Evolutionary conservation across 148 eudicot genomes (phyloP), one percentile per base, ranked within the genome.

Genomic region (Rhododendron vialii): DNA sequence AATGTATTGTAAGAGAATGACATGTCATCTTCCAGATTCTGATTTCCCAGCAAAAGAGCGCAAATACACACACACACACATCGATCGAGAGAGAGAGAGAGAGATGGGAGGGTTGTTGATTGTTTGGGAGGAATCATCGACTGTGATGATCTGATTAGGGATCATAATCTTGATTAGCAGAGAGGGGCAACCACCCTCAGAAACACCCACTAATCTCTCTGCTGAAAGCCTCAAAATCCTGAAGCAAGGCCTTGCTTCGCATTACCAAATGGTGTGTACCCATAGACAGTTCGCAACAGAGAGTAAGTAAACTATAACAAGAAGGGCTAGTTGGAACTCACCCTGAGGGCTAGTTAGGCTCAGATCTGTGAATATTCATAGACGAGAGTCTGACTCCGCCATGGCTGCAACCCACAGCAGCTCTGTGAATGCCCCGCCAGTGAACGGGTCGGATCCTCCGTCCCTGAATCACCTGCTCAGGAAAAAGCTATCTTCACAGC

Each of bases 171-270:
- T 73, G 24, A 17, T 75, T 36, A 36, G 79, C 79, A 75, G 79
- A 75, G 79, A 75, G 79, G 79, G 79, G 79, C 79, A 75, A 75
- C 79, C 47, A 35, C 43, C 47, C 47, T 36, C 47, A 75, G 38
- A 38, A 38, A 75, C 22, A 35, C 24, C 45, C 47, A 59, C 45
- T 13, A 30, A 30, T 36, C 45, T 36, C 45, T 75, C 9, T 15
- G 78, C 78, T 15, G 47, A 75, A 24, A 75, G 45, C 78, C 43
- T 71, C 76, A 71, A 71, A 71, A 71, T 15, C 38, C 36, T 30
- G 36, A 28, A 71, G 20, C 59, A 53, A 20, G 13, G 20, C 59
- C 59, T 53, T 53, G 18, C 59, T 53, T 53, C 59, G 59, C 18
- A 53, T 50, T 53, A 53, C 24, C 1, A 57, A 57, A 17, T 17